Conservation (phyloP, 208 protist species). For the Trypanosoma lewisi region DNA sequence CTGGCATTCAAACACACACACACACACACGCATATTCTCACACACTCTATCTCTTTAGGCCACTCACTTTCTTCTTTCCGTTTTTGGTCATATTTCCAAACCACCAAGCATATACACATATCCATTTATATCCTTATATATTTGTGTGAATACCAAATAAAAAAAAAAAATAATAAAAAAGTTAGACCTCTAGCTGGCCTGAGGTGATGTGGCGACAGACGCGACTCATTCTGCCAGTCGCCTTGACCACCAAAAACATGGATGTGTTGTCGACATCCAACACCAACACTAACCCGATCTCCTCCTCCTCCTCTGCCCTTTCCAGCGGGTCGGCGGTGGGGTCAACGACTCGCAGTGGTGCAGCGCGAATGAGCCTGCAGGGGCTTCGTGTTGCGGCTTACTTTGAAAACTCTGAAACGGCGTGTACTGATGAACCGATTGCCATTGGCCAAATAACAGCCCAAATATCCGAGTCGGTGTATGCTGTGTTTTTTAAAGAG, state of each 20-base stretch:
- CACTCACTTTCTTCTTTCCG: background rate
- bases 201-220: slow-evolving; percentile 10
- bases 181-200: background rate
- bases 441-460: slow-evolving; percentile 74
- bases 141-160: background rate
- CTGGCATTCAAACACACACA: background rate
- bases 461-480: slow-evolving; percentile 67
- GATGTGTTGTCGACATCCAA: background rate
- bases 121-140: background rate
- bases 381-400: slow-evolving; percentile 57
- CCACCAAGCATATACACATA: too few species aligned
- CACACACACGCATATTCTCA: slow-evolving; percentile 1
- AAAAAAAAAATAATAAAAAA: background rate
- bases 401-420: slow-evolving; percentile 38
- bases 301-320: slow-evolving; percentile 4
- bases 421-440: slow-evolving; percentile 69
- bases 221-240: slow-evolving; percentile 5
- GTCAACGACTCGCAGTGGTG: slow-evolving; percentile 17
- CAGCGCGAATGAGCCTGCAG: slow-evolving; percentile 45
- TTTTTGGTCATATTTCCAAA: background rate
- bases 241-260: background rate
- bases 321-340: background rate
- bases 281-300: background rate
- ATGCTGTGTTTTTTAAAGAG: slow-evolving; percentile 61
- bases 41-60: background rate